Conservation (phyloP, 139 green algal genomes). For the Medakamo hakoo region DNA sequence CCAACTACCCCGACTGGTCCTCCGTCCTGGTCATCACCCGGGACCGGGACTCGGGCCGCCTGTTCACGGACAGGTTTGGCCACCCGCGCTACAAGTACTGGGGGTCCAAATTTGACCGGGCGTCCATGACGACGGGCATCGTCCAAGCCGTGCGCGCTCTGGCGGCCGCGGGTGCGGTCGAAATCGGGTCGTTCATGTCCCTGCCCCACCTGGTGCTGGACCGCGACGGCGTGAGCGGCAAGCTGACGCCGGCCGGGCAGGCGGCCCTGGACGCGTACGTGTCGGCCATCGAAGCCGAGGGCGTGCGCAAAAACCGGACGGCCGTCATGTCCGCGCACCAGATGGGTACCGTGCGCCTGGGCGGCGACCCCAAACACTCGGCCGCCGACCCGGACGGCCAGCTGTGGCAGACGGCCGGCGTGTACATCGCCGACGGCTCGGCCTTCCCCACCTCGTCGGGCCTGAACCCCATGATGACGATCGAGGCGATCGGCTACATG, state of each 20-base stretch:
- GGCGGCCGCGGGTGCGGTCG: slow-evolving; percentile 1
- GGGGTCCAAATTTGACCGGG: neutral
- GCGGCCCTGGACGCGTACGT: slow-evolving; percentile 21
- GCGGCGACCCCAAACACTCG: slow-evolving; percentile 12
- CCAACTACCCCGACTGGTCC: slow-evolving; percentile 8
- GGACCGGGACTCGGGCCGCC: slow-evolving; percentile 21
- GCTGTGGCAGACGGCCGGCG: slow-evolving; percentile 37
- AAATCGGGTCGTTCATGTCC: neutral
- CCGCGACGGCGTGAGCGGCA: slow-evolving; percentile 4
- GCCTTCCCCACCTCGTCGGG: slow-evolving; percentile 44
- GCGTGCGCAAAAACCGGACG: slow-evolving; percentile 12
- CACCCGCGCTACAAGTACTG: slow-evolving; percentile 16
- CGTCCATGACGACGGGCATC: neutral
- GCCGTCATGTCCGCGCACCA: slow-evolving; percentile 40
- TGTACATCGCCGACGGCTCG: slow-evolving; percentile 42
- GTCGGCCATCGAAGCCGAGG: slow-evolving; percentile 1
- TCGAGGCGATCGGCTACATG: slow-evolving; percentile 27
- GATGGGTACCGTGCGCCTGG: slow-evolving; percentile 51
- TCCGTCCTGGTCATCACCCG: slow-evolving; percentile 22
- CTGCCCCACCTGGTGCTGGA: slow-evolving; percentile 9
- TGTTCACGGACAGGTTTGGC: slow-evolving; percentile 14
- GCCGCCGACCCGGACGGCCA: slow-evolving; percentile 34
- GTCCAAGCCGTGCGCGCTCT: neutral
- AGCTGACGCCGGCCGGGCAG: neutral
- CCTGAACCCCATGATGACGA: slow-evolving; percentile 62